Evolutionary conservation across 2,329 filamentous ascomycete genomes (phyloP).

Genomic region (Ascochyta lentis): DNA sequence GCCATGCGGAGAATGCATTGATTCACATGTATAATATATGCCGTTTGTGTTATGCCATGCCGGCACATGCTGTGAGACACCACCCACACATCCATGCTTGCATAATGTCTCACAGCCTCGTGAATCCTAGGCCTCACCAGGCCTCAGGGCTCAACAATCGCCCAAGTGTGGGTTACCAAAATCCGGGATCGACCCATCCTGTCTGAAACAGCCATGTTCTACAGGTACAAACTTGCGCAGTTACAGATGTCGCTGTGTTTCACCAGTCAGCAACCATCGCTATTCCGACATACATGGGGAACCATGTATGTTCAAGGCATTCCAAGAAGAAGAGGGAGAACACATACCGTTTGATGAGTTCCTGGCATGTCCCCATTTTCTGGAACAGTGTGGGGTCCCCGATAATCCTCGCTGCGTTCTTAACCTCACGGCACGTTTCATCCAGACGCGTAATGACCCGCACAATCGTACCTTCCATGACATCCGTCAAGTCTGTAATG

Average conservation of each 20-base stretch:
- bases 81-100: conserved; percentile 14
- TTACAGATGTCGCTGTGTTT: conserved; percentile 50
- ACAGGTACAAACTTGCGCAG: conserved; percentile 50
- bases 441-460: conserved; percentile 91
- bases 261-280: conserved; percentile 28
- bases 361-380: conserved; percentile 97
- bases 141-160: neutral
- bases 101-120: conserved; percentile 7
- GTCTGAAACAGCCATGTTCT: conserved; percentile 21
- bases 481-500: conserved; percentile 93
- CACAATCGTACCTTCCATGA: conserved; percentile 96
- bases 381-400: conserved; percentile 90
- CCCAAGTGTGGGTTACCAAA: conserved; percentile 6
- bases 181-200: neutral
- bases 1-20: conserved; percentile 1
- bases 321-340: neutral
- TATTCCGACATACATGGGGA: conserved; percentile 6
- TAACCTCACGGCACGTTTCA: conserved; percentile 95
- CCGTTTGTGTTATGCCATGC: conserved; percentile 2
- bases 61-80: neutral
- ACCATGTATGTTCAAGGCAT: neutral
- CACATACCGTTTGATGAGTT: conserved; percentile 96
- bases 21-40: conserved; percentile 9
- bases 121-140: conserved; percentile 5
- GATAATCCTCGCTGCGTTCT: conserved; percentile 94